Evolutionary conservation across 352 stramenopile species (phyloP).

Genomic region (Pythium plurisporium): DNA sequence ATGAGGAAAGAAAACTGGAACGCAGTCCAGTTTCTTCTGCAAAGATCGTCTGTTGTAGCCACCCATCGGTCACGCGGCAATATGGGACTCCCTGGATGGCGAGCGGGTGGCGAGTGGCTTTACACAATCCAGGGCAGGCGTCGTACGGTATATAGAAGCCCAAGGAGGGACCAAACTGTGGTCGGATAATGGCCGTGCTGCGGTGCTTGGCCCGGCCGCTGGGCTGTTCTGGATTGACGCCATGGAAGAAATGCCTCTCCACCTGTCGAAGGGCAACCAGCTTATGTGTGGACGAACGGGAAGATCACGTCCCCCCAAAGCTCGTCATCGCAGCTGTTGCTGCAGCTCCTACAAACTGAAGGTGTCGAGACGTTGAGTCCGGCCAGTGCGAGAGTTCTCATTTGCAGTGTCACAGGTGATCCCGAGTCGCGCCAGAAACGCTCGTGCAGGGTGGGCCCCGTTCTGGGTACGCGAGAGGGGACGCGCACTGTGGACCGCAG

Average conservation of each 20-base stretch:
- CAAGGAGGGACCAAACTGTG: neutral
- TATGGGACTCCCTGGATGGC: too few species aligned
- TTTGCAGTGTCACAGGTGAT: too few species aligned
- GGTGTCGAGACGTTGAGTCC: too few species aligned
- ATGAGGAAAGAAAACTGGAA: neutral
- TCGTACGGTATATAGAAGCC: neutral
- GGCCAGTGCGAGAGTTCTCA: too few species aligned
- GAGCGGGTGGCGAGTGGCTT: neutral
- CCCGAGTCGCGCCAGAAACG: slow-evolving; percentile 2
- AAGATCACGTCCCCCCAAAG: too few species aligned
- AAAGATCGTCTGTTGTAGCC: slow-evolving; percentile 7
- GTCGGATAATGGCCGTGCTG: neutral
- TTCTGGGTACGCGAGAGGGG: neutral
- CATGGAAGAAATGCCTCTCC: slow-evolving; percentile 15
- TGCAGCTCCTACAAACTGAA: neutral
- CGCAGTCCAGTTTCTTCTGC: neutral
- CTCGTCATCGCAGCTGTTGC: neutral
- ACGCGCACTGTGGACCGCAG: neutral
- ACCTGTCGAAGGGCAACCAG: neutral
- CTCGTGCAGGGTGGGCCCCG: neutral
- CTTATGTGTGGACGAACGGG: slow-evolving; percentile 1
- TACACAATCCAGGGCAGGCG: neutral
- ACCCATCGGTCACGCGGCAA: neutral
- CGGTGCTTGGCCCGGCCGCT: neutral
- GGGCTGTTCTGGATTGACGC: slow-evolving; percentile 18